Evolutionary conservation across 805 yeast species (phyloP).

Genomic region (Millerago galiae): DNA sequence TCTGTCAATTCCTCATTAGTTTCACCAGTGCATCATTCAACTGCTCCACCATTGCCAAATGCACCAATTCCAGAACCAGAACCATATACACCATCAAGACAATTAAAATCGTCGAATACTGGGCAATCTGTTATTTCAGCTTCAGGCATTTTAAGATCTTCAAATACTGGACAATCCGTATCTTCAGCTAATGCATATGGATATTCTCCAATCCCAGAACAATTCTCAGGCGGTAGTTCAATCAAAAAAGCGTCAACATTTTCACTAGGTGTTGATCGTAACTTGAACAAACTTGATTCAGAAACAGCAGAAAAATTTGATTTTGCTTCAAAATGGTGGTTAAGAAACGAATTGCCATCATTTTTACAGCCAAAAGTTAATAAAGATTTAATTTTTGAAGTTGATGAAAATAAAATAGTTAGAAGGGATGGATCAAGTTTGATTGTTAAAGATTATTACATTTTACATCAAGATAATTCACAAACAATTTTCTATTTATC

Average conservation of each 20-base stretch:
- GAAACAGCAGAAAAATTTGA: constrained; percentile 16
- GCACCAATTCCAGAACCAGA: constrained; percentile 1
- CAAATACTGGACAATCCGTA: constrained; percentile 7
- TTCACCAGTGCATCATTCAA: background rate
- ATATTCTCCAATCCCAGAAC: constrained; percentile 7
- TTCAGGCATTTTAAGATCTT: constrained; percentile 1
- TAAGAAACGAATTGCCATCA: constrained; percentile 48
- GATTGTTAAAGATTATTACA: constrained; percentile 57
- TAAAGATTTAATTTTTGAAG: constrained; percentile 53
- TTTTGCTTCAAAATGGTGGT: constrained; percentile 60
- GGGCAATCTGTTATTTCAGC: constrained; percentile 1
- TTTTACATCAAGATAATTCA: constrained; percentile 67
- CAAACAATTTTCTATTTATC: constrained; percentile 54
- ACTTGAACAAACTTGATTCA: background rate
- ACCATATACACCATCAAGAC: constrained; percentile 3
- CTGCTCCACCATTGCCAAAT: background rate
- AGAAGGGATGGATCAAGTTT: constrained; percentile 51
- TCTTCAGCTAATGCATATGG: background rate
- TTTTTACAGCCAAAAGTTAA: constrained; percentile 34
- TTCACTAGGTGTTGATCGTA: constrained; percentile 2
- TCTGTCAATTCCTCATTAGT: constrained; percentile 2
- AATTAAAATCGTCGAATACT: constrained; percentile 7
- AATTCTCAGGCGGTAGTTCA: constrained; percentile 1
- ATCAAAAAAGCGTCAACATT: constrained; percentile 17
- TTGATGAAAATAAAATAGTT: constrained; percentile 47